Conservation (phyloP, 1,139 yeast species). For the Hanseniaspora sp. region DNA sequence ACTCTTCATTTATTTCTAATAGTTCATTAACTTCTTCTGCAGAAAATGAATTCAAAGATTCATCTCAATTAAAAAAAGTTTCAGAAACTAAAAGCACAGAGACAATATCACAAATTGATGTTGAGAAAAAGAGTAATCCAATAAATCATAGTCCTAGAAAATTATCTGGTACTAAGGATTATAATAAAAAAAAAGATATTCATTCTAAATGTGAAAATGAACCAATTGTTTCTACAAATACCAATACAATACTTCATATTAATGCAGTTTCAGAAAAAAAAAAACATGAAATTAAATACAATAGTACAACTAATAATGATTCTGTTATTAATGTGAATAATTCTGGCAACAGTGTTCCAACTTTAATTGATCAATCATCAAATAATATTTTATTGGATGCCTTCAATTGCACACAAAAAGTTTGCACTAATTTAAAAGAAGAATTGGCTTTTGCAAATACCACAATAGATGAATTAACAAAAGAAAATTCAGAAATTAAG, state of each 20-base stretch:
- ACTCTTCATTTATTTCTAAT: too few species aligned
- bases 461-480: conserved; percentile 23
- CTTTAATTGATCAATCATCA: conserved; percentile 19
- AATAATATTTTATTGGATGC: conserved; percentile 30
- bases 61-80: background rate
- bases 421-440: conserved; percentile 26
- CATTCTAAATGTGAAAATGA: too few species aligned
- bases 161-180: too few species aligned
- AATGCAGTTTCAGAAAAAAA: background rate
- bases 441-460: conserved; percentile 23
- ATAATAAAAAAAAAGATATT: too few species aligned
- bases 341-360: background rate
- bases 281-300: background rate
- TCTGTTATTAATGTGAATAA: background rate
- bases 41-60: background rate
- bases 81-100: too few species aligned
- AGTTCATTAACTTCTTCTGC: background rate
- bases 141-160: too few species aligned
- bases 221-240: too few species aligned
- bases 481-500: conserved; percentile 20
- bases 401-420: conserved; percentile 28
- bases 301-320: background rate
- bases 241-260: too few species aligned
- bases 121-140: background rate
- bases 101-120: too few species aligned